Evolutionary conservation across 1,284 basidiomycete species (phyloP).

Genomic region (Ustilago trichophora): DNA sequence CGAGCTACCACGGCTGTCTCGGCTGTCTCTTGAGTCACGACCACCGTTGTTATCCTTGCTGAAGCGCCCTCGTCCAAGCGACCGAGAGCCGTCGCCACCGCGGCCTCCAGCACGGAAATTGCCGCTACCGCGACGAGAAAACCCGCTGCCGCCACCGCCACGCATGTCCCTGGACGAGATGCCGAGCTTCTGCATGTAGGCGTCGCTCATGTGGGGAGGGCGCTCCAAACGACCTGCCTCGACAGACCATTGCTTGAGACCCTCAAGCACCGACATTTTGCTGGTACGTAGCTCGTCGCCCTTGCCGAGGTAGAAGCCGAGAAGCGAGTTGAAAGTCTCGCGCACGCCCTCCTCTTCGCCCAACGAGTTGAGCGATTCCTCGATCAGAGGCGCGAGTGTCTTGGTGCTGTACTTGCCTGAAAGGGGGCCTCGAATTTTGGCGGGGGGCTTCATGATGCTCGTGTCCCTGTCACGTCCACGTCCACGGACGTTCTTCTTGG

Average conservation of each 20-base stretch:
- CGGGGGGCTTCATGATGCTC: constrained; percentile 6
- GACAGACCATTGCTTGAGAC: constrained; percentile 47
- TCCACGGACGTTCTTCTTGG: constrained; percentile 3
- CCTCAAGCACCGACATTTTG: constrained; percentile 38
- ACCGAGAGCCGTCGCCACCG: constrained; percentile 13
- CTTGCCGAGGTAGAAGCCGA: constrained; percentile 53
- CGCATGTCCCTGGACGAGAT: constrained; percentile 9
- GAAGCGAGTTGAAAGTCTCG: constrained; percentile 35
- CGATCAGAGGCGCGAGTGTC: constrained; percentile 13
- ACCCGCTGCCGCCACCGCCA: constrained; percentile 5
- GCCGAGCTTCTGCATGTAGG: constrained; percentile 44
- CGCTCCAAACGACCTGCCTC: constrained; percentile 28
- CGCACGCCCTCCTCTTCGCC: constrained; percentile 21
- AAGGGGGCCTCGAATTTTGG: constrained; percentile 26
- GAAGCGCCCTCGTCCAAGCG: constrained; percentile 40
- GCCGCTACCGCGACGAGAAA: not conserved
- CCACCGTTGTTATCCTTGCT: constrained; percentile 23
- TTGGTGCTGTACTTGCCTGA: constrained; percentile 29
- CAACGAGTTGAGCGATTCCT: constrained; percentile 10
- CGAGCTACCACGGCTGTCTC: constrained; percentile 17
- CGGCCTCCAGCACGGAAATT: constrained; percentile 3
- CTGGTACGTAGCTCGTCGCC: constrained; percentile 39
- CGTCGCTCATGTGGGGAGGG: constrained; percentile 39
- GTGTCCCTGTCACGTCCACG: not conserved
- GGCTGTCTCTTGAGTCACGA: constrained; percentile 7